phyloP scores from a whole-genome alignment of 2,329 filamentous ascomycete genomes.

The Talaromyces marneffei region DNA sequence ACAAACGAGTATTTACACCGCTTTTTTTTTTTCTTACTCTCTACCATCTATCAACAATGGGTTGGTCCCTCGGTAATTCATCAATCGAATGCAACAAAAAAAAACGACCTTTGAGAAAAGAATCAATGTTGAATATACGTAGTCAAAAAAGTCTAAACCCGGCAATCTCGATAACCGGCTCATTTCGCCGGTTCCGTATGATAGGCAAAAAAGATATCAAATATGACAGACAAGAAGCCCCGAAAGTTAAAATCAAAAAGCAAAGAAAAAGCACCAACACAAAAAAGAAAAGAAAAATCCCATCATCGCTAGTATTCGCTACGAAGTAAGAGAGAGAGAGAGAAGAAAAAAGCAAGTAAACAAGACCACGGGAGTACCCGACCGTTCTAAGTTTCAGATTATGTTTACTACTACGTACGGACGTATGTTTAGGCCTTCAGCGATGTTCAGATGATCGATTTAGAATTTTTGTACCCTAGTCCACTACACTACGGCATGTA shows the following conservation, averaged over 20 bases:
- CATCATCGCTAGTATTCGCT: neutral
- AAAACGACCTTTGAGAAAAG: too few species aligned
- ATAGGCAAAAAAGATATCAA: neutral
- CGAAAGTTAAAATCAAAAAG: neutral
- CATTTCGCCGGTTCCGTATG: neutral
- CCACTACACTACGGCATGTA: too few species aligned
- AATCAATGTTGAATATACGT: neutral
- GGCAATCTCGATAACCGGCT: neutral
- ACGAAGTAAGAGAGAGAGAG: too few species aligned
- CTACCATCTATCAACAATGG: too few species aligned
- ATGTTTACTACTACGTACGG: neutral
- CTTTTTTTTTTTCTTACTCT: neutral
- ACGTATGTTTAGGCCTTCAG: neutral
- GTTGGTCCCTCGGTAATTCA: neutral
- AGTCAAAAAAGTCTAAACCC: neutral
- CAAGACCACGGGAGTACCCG: neutral
- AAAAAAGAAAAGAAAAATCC: neutral
- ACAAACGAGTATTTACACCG: neutral
- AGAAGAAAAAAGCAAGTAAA: conserved; percentile 2
- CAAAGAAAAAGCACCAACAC: too few species aligned
- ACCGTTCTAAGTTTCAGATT: neutral
- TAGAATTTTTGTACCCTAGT: neutral
- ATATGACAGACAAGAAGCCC: neutral
- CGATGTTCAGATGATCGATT: neutral
- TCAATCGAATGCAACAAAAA: neutral